Conservation (phyloP, 257 asterid species). For the Verbena officinalis region DNA sequence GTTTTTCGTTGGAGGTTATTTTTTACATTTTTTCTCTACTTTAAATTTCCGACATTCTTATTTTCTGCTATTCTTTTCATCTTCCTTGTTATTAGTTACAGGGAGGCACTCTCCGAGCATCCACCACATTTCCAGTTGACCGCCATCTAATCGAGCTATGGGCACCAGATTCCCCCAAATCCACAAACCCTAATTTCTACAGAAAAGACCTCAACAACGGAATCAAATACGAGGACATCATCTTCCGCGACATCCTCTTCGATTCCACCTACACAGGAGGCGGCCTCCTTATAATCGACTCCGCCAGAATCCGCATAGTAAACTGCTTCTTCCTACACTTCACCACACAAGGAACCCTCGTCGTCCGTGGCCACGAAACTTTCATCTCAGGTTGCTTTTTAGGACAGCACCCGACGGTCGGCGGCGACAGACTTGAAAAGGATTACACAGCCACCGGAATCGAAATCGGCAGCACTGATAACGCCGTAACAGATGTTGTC, state of each 20-base stretch:
- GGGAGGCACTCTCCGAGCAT: slow-evolving; percentile 61
- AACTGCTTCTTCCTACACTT: slow-evolving; percentile 58
- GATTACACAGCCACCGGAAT: slow-evolving; percentile 50
- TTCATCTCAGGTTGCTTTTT: slow-evolving; percentile 52
- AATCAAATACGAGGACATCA: slow-evolving; percentile 53
- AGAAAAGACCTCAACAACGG: slow-evolving; percentile 40
- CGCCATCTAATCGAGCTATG: slow-evolving; percentile 58
- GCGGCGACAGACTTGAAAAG: slow-evolving; percentile 49
- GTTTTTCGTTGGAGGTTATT: too few relatives aligned
- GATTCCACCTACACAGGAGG: slow-evolving; percentile 61
- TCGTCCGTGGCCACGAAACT: slow-evolving; percentile 61
- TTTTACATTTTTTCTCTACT: too few relatives aligned
- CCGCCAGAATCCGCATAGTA: slow-evolving; percentile 48
- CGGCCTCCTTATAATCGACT: slow-evolving; percentile 46
- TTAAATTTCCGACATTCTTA: too few relatives aligned
- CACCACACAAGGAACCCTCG: slow-evolving; percentile 48
- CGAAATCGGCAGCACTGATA: slow-evolving; percentile 64
- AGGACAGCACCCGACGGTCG: slow-evolving; percentile 63
- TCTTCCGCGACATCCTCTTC: slow-evolving; percentile 59
- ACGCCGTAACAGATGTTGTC: slow-evolving; percentile 53
- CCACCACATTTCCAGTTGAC: slow-evolving; percentile 51
- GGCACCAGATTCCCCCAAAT: slow-evolving; percentile 43
- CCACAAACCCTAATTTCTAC: neutral
- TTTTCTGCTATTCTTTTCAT: neutral
- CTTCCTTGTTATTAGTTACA: slow-evolving; percentile 36